Base-by-base conservation (phyloP, 1,139 yeast species). In the Protomyces inundatus region DNA sequence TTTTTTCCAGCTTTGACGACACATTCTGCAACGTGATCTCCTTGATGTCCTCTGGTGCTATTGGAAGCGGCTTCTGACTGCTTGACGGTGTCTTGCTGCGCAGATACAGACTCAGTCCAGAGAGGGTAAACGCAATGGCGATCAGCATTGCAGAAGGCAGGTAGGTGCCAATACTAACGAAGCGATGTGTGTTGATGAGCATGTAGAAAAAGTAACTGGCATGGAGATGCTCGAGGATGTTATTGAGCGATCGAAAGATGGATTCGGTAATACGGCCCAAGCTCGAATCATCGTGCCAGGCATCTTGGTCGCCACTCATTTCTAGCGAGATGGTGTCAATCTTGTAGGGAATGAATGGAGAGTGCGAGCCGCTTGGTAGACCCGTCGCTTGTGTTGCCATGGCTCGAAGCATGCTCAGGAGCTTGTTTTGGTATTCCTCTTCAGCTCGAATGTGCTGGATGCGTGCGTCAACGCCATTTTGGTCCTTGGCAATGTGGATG, bases 141-240 rank as follows among this genome's bases (percentile, higher is more conserved):
- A 88, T 76, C 34, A 88, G 77, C 59, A 87, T 85, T 0, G 96
- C 96, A 1, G 95, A 80, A 0, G 98, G 98, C 61, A 95, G 78
- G 72, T 91, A 95, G 23, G 96, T 90, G 1, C 97, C 98, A 69
- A 95, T 91, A 3, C 97, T 89, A 14, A 93, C 96, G 77, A 95
- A 95, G 66, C 82, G 76, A 66, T 81, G 78, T 10, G 98, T 95
- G 0, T 91, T 83, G 65, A 95, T 76, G 76, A 95, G 76, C 70
- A 93, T 80, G 76, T 91, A 95, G 73, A 91, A 95, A 79, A 95
- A 95, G 73, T 90, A 95, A 0, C 97, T 90, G 74, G 95, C 98
- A 74, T 95, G 99, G 75, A 93, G 93, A 73, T 91, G 95, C 74
- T 95, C 99, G 65, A 93, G 79, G 70, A 95, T 79, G 74, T 95